Base-by-base conservation (phyloP, 2,329 filamentous ascomycete species). In the Fusarium sp. region DNA sequence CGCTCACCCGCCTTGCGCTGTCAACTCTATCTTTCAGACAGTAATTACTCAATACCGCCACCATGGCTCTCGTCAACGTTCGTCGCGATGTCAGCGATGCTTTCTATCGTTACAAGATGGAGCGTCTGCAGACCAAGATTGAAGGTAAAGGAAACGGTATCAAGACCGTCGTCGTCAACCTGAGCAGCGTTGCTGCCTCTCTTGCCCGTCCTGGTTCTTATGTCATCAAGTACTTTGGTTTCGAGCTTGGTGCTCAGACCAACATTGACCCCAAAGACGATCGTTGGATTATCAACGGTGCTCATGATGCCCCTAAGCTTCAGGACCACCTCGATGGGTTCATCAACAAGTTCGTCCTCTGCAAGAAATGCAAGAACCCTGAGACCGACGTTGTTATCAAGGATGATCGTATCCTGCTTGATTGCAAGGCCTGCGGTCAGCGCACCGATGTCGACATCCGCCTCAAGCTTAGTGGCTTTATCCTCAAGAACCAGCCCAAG, bases 51-150 rank as follows among this genome's bases (percentile, higher is more conserved):
- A 75, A 68, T 63, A 88, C 84, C 85, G 87, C 84, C 90, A 95
- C 80, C 86, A 98, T 98, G 96, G 92, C 94, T 90, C 95, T 94
- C 87, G 89, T 99, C 91, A 99, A 99, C 87, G 95, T 98, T 86
- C 95, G 95, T 86, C 94, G 94, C 86, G 96, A 98, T 93, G 93
- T 98, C 88, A 93, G 92, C 89, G 96, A 99, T 87, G 93, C 93
- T 87, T 99, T 98, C 91, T 99, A 99, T 88, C 96, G 96, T 85
- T 99, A 99, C 92, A 99, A 99, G 91, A 99, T 99, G 96, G 96
- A 98, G 88, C 93, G 92, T 80, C 88, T 99, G 83, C 94, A 97
- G 89, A 98, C 96, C 84, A 99, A 99, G 90, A 97, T 99, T 80
- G 96, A 99, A 87, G 96, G 96, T 86, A 99, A 99, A 87, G 96